Evolutionary conservation across 2,329 filamentous ascomycete species (phyloP).

Genomic region (Ophiocordyceps robertsii): DNA sequence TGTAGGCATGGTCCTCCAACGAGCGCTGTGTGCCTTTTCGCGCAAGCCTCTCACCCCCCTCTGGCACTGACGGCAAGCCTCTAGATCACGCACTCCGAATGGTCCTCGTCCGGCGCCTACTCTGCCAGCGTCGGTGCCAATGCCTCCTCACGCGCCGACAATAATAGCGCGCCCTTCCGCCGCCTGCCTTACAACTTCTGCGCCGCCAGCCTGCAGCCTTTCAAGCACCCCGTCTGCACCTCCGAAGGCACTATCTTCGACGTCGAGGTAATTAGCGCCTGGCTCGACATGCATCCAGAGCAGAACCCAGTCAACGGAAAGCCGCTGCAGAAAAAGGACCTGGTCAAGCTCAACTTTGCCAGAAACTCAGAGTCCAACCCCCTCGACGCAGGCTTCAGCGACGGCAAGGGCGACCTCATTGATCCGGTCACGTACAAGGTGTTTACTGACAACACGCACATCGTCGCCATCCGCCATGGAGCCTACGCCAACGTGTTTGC

Average conservation of each 20-base stretch:
- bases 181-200: constrained; percentile 97
- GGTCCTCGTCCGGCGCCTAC: constrained; percentile 83
- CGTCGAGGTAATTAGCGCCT: constrained; percentile 82
- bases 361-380: constrained; percentile 65
- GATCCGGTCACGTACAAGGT: constrained; percentile 97
- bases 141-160: constrained; percentile 40
- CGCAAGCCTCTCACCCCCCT: neutral
- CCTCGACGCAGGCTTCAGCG: constrained; percentile 30
- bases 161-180: constrained; percentile 50
- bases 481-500: constrained; percentile 90
- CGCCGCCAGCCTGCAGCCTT: constrained; percentile 88
- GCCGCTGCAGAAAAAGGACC: constrained; percentile 63
- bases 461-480: constrained; percentile 70
- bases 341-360: constrained; percentile 83
- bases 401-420: constrained; percentile 65
- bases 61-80: neutral
- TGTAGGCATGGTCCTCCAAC: constrained; percentile 11
- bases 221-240: constrained; percentile 89
- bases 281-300: constrained; percentile 76
- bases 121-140: constrained; percentile 65
- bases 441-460: constrained; percentile 95
- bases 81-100: constrained; percentile 89
- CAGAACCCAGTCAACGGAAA: constrained; percentile 84
- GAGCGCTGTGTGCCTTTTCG: neutral
- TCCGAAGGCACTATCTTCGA: constrained; percentile 82